Conservation (phyloP, 202 grass and related monocot species). For the Digitaria exilis region DNA sequence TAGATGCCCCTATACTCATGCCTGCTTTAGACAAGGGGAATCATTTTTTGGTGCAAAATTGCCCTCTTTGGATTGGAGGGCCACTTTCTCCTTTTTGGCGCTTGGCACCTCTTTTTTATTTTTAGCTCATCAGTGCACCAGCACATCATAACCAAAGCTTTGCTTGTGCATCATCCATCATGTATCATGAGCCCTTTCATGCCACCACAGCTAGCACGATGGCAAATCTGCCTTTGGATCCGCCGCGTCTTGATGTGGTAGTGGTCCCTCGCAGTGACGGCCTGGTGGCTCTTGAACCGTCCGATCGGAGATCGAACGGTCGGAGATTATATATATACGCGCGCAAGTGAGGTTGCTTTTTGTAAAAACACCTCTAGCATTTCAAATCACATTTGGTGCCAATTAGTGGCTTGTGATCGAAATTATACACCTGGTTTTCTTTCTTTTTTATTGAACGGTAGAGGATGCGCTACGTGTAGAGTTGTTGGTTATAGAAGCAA, state of each 20-base stretch:
- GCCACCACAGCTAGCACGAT: background rate
- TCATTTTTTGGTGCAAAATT: constrained; percentile 25
- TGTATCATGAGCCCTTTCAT: background rate
- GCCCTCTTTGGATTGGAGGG: background rate
- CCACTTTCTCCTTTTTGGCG: background rate
- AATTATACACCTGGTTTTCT: background rate
- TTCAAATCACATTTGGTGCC: background rate
- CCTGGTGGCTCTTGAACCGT: no score
- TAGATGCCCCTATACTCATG: background rate
- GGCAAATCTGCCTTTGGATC: background rate
- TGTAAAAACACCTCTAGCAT: background rate
- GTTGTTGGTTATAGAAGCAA: background rate
- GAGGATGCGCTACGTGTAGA: background rate
- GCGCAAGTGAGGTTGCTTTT: background rate
- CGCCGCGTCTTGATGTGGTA: background rate
- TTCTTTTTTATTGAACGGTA: background rate
- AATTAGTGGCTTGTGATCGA: background rate
- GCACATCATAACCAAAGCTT: background rate
- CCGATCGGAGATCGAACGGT: background rate
- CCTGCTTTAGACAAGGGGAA: constrained; percentile 45
- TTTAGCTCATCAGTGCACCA: constrained; percentile 10
- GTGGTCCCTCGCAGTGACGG: background rate
- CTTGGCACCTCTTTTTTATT: background rate
- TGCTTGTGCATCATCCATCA: background rate
- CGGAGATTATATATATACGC: background rate